phyloP scores from a whole-genome alignment of 2,329 filamentous ascomycete species.

The Colletotrichum sojae region DNA sequence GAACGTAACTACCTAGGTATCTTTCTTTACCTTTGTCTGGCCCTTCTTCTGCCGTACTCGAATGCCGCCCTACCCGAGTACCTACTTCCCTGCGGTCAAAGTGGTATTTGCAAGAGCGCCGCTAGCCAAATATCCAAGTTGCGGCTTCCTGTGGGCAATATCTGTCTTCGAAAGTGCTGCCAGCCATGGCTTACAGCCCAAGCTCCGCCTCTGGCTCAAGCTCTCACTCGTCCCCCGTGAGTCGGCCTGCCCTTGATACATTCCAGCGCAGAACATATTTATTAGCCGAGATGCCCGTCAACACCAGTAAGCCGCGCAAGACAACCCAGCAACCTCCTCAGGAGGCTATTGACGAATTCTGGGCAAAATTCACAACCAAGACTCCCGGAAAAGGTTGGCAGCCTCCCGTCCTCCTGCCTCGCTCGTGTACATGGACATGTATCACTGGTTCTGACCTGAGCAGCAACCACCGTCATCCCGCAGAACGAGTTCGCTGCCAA shows the following conservation, averaged over 20 bases:
- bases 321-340: constrained; percentile 74
- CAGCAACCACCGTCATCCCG: constrained; percentile 78
- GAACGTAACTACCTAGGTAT: too few relatives aligned
- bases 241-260: background rate
- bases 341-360: constrained; percentile 79
- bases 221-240: constrained; percentile 6
- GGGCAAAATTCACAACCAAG: constrained; percentile 79
- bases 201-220: constrained; percentile 24
- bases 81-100: too few relatives aligned
- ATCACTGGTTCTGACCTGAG: constrained; percentile 30
- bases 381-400: constrained; percentile 75
- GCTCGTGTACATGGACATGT: background rate
- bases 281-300: constrained; percentile 34
- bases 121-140: background rate
- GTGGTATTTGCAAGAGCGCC: too few relatives aligned
- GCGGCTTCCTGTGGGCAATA: background rate
- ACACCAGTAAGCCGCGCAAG: constrained; percentile 17
- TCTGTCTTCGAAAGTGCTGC: background rate
- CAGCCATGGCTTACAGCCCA: constrained; percentile 22
- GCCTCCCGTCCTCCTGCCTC: constrained; percentile 4
- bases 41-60: too few relatives aligned
- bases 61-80: too few relatives aligned
- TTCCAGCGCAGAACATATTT: constrained; percentile 22
- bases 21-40: too few relatives aligned
- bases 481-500: constrained; percentile 75